Percentiles rank a stretch among this genome's conserved stretches.
phyloP scores from a whole-genome alignment of 352 stramenopile genomes.

The Phytopythium oedochilum region DNA sequence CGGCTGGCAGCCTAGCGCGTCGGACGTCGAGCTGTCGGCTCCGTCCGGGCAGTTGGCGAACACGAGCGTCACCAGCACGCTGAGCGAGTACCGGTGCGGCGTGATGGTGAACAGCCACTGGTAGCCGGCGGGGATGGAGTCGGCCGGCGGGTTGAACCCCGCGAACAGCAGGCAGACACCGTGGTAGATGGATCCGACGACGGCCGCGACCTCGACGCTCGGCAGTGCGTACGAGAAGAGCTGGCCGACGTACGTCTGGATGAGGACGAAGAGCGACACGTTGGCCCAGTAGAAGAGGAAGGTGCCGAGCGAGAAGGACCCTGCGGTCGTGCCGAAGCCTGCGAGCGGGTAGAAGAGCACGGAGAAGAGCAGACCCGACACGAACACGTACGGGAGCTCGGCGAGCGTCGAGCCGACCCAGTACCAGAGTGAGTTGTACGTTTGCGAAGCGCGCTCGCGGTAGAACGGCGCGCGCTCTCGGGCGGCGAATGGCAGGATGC shows the following conservation, averaged over 20 bases:
- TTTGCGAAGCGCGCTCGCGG: constrained; percentile 42
- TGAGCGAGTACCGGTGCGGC: constrained; percentile 21
- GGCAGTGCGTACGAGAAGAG: constrained; percentile 25
- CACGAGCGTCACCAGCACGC: constrained; percentile 18
- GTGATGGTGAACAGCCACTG: constrained; percentile 45
- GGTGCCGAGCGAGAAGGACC: constrained; percentile 14
- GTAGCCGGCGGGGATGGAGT: constrained; percentile 33
- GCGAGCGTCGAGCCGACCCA: constrained; percentile 56
- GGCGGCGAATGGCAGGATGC: constrained; percentile 54
- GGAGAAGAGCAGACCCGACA: constrained; percentile 24
- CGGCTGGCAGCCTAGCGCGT: constrained; percentile 29
- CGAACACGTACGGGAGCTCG: constrained; percentile 56
- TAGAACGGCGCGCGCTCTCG: constrained; percentile 64
- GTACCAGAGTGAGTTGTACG: constrained; percentile 67
- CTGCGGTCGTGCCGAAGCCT: constrained; percentile 13
- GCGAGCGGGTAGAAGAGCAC: constrained; percentile 39
- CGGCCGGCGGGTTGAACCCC: constrained; percentile 47
- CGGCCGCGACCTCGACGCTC: constrained; percentile 27
- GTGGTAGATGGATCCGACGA: constrained; percentile 33
- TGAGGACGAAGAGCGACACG: constrained; percentile 24
- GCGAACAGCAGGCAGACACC: constrained; percentile 58
- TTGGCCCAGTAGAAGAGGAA: constrained; percentile 35
- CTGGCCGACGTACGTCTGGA: constrained; percentile 34
- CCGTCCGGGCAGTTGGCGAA: constrained; percentile 24
- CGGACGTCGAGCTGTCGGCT: constrained; percentile 8